Conservation (phyloP, 73 alveolate genomes). For the Tetrahymena malaccensis region DNA sequence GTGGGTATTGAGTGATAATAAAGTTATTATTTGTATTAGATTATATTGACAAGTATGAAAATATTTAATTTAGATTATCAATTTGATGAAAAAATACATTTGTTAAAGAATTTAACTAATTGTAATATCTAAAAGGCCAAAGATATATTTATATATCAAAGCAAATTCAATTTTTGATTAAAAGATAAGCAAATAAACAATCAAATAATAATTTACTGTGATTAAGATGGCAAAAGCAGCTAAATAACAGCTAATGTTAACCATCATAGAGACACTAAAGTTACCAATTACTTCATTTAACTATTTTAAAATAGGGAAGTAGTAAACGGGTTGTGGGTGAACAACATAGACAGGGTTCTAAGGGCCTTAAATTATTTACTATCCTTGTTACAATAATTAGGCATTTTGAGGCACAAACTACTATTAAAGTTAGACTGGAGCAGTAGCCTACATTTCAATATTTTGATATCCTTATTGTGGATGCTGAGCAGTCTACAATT, state of each 20-base stretch:
- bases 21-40: neutral
- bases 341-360: neutral
- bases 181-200: neutral
- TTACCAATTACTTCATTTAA: neutral
- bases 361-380: neutral
- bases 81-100: neutral
- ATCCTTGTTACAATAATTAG: neutral
- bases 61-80: neutral
- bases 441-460: neutral
- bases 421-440: neutral
- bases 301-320: neutral
- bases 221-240: neutral
- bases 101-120: neutral
- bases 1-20: neutral
- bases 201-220: neutral
- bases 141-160: neutral
- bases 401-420: neutral
- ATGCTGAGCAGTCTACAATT: neutral
- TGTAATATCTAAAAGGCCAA: neutral
- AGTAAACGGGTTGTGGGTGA: neutral
- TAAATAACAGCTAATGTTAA: neutral
- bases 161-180: neutral
- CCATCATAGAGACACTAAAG: neutral
- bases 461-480: neutral
- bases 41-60: neutral